Percentiles rank a stretch among this genome's conserved stretches.
These are phyloP conservation scores for Fraxinus americana DNA, from an alignment of 257 asterid genomes.

Conservation along the genomic window DNA sequence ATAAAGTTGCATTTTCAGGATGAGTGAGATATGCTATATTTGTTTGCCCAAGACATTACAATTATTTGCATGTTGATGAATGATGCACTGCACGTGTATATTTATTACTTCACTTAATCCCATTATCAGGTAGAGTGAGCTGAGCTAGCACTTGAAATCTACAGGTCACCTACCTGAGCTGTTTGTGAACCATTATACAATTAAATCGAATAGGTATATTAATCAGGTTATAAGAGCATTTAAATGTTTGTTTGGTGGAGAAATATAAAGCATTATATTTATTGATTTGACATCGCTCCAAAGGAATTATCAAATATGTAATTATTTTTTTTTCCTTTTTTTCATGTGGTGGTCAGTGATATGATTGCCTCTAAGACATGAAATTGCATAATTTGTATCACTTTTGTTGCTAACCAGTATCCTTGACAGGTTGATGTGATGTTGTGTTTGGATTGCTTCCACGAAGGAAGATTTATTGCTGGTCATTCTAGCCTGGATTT, in stretches of 20 bases:
- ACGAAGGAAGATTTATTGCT: constrained; percentile 78
- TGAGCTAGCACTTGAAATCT: constrained; percentile 2
- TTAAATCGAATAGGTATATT: background rate
- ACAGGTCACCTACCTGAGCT: background rate
- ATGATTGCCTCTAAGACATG: background rate
- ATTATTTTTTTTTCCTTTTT: background rate
- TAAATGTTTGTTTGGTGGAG: background rate
- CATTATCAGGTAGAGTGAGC: background rate
- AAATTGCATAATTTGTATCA: background rate
- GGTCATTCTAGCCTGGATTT: constrained; percentile 96
- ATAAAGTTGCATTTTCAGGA: constrained; percentile 3
- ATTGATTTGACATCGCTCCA: background rate
- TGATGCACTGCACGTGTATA: background rate
- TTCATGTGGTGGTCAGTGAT: background rate
- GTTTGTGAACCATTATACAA: background rate
- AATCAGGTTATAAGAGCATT: background rate
- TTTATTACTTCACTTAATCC: background rate
- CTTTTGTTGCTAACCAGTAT: constrained; percentile 18
- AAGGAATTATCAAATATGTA: background rate
- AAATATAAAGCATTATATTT: background rate
- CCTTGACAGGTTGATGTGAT: constrained; percentile 70
- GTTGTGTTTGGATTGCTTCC: constrained; percentile 82
- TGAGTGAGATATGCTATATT: background rate
- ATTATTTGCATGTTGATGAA: background rate
- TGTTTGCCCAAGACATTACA: background rate